A percentile compares a stretch with the other conserved stretches of the same genome.
Evolutionary conservation across 352 stramenopile species (phyloP).

Genomic region (Poterioochromonas sp.): DNA sequence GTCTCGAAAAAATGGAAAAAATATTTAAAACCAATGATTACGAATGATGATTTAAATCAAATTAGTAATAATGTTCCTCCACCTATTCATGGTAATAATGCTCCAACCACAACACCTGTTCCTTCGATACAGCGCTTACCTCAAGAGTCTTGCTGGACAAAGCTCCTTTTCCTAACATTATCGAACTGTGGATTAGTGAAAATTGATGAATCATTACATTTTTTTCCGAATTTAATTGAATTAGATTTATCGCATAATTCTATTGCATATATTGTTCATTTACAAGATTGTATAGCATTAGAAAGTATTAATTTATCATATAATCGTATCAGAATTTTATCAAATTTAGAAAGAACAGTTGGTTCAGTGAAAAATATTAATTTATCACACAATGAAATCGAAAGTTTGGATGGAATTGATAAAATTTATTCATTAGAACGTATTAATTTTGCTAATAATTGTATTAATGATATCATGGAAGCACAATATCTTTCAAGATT

Average conservation of each 20-base stretch:
- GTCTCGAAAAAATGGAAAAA: neutral
- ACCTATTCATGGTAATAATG: no score
- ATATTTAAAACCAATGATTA: constrained; percentile 16
- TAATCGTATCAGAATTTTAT: constrained; percentile 30
- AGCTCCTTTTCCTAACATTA: neutral
- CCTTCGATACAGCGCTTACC: no score
- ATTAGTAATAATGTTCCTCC: no score
- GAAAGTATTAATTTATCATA: constrained; percentile 18
- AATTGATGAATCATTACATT: constrained; percentile 31
- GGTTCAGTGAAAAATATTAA: neutral
- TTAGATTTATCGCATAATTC: constrained; percentile 23
- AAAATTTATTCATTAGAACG: constrained; percentile 21
- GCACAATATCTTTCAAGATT: neutral
- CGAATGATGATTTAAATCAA: neutral
- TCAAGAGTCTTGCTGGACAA: neutral
- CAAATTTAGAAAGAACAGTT: constrained; percentile 19
- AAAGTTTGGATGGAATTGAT: constrained; percentile 31
- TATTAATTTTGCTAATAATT: constrained; percentile 21
- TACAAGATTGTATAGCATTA: constrained; percentile 24
- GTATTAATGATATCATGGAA: constrained; percentile 15
- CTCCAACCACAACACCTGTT: no score
- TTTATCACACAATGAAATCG: constrained; percentile 30
- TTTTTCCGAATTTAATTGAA: constrained; percentile 18
- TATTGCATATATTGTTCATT: constrained; percentile 25
- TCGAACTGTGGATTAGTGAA: constrained; percentile 24